Evolutionary conservation across 306 rosid species (phyloP).

Genomic region (Citrullus amarus): DNA sequence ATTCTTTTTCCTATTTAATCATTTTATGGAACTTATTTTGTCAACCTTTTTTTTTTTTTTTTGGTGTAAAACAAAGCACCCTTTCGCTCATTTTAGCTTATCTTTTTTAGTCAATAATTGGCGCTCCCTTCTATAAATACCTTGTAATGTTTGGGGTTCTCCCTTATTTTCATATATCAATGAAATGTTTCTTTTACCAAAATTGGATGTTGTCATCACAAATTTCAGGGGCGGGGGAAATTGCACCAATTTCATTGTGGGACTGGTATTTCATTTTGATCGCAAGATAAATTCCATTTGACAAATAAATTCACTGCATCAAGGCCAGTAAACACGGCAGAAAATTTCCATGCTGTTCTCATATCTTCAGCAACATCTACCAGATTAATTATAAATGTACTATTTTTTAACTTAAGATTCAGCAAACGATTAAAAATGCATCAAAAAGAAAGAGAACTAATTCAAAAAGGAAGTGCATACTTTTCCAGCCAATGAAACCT

Average conservation of each 20-base stretch:
- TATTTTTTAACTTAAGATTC: background rate
- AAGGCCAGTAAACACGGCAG: background rate
- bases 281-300: background rate
- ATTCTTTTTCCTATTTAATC: too few relatives aligned
- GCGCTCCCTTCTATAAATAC: too few relatives aligned
- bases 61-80: too few relatives aligned
- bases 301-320: background rate
- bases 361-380: background rate
- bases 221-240: background rate
- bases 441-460: constrained; percentile 14
- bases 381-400: background rate
- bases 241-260: background rate
- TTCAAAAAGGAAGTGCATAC: constrained; percentile 35
- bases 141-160: too few relatives aligned
- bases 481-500: constrained; percentile 49
- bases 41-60: too few relatives aligned
- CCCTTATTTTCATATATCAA: too few relatives aligned
- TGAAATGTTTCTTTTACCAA: background rate
- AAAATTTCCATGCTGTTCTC: background rate
- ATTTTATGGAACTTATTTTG: too few relatives aligned
- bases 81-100: too few relatives aligned
- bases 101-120: too few relatives aligned
- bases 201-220: background rate
- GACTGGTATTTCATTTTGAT: background rate
- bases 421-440: background rate